Conservation (phyloP, 345 rosid genomes). For the Barbarea vulgaris region DNA sequence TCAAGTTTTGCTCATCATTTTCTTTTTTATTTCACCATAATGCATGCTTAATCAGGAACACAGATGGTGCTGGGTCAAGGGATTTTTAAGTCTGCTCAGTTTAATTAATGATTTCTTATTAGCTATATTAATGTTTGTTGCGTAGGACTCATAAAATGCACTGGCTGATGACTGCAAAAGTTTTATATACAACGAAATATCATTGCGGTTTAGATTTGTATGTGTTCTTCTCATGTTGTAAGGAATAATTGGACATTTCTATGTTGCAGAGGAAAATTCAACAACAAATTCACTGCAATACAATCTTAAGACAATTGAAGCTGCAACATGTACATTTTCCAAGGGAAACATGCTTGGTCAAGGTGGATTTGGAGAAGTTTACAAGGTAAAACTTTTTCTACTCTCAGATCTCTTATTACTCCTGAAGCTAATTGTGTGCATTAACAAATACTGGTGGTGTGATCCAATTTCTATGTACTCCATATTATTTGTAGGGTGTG, state of each 20-base stretch:
- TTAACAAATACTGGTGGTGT: background rate
- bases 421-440: background rate
- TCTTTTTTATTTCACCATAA: background rate
- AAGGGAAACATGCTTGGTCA: slow-evolving; percentile 19
- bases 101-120: background rate
- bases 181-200: background rate
- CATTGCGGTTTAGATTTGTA: rapidly evolving
- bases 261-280: background rate
- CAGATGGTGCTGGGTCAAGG: background rate
- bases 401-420: background rate
- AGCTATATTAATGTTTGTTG: background rate
- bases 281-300: background rate
- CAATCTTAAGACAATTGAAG: background rate
- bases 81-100: background rate
- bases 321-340: slow-evolving; percentile 24
- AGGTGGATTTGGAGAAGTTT: slow-evolving; percentile 37
- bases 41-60: background rate
- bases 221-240: background rate
- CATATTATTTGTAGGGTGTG: background rate
- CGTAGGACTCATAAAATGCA: too few relatives aligned
- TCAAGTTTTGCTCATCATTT: background rate
- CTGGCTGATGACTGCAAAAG: too few relatives aligned
- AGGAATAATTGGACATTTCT: background rate
- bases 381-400: background rate
- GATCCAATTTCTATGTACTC: background rate